Conservation (phyloP, 495 filamentous ascomycete genomes). For the Trichoderma parareesei region DNA sequence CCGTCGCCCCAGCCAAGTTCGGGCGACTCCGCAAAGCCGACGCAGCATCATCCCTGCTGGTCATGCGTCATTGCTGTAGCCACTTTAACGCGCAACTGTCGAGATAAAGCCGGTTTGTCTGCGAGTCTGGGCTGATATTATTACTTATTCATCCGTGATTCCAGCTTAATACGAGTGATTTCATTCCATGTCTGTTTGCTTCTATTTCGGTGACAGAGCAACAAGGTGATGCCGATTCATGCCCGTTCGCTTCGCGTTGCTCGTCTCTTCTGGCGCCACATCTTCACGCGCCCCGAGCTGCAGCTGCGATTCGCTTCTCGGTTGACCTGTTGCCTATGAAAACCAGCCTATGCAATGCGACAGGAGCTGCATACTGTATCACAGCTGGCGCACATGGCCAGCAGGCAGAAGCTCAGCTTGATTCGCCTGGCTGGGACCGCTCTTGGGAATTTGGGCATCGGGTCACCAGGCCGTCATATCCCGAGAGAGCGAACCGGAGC, state of each 20-base stretch:
- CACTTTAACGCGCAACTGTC: background rate
- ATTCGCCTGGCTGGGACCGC: background rate
- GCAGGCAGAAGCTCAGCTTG: background rate
- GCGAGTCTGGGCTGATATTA: background rate
- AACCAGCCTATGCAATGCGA: too few species aligned
- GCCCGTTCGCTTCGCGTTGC: too few species aligned
- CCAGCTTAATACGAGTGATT: too few species aligned
- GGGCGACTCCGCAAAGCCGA: background rate
- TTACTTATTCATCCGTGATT: too few species aligned
- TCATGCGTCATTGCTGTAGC: conserved; percentile 6
- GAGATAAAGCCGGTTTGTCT: background rate
- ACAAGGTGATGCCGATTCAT: too few species aligned
- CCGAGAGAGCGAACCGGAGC: background rate
- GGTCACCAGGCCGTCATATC: background rate
- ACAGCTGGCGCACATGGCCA: background rate
- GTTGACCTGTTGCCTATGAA: too few species aligned
- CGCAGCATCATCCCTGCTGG: conserved; percentile 4
- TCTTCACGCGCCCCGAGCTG: too few species aligned
- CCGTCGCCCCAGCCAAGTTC: background rate
- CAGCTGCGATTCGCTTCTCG: too few species aligned
- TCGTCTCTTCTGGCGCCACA: too few species aligned
- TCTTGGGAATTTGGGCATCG: background rate
- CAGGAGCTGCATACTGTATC: background rate
- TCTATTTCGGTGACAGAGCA: too few species aligned
- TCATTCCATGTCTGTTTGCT: too few species aligned